Evolutionary conservation across 495 filamentous ascomycete species (phyloP).

Genomic region (Glutinoglossum americanum): DNA sequence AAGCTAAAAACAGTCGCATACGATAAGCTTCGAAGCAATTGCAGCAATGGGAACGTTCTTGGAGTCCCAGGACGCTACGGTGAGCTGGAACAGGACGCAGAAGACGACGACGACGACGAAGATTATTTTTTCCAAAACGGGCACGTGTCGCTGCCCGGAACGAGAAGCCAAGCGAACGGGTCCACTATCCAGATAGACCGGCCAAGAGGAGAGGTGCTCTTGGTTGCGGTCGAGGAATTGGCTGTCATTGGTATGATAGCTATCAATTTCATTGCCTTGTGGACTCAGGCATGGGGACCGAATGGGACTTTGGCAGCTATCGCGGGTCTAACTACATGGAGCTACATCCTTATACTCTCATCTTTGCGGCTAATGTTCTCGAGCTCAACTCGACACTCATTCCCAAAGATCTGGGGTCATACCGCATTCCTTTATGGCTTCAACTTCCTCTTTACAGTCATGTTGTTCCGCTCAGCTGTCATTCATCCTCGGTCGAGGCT

Average conservation of each 20-base stretch:
- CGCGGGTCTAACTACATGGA: slow-evolving; percentile 48
- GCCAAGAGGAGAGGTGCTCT: slow-evolving; percentile 46
- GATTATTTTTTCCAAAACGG: slow-evolving; percentile 40
- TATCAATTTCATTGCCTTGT: slow-evolving; percentile 40
- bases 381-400: slow-evolving; percentile 33
- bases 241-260: slow-evolving; percentile 36
- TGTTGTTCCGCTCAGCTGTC: slow-evolving; percentile 66
- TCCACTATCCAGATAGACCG: slow-evolving; percentile 55
- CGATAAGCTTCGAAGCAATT: background rate
- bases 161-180: slow-evolving; percentile 34
- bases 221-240: slow-evolving; percentile 51
- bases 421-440: slow-evolving; percentile 67
- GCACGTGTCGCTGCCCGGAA: slow-evolving; percentile 35
- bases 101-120: slow-evolving; percentile 22
- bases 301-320: slow-evolving; percentile 37
- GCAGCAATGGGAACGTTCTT: background rate
- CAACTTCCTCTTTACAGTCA: slow-evolving; percentile 56
- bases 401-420: slow-evolving; percentile 78
- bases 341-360: slow-evolving; percentile 59
- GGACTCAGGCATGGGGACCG: slow-evolving; percentile 30
- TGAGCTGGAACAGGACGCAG: slow-evolving; percentile 8
- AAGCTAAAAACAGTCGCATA: slow-evolving; percentile 3
- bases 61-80: background rate
- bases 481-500: slow-evolving; percentile 51
- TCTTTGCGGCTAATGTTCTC: slow-evolving; percentile 51